phyloP scores from a whole-genome alignment of 2,329 filamentous ascomycete species.

The Penicillium sp. region DNA sequence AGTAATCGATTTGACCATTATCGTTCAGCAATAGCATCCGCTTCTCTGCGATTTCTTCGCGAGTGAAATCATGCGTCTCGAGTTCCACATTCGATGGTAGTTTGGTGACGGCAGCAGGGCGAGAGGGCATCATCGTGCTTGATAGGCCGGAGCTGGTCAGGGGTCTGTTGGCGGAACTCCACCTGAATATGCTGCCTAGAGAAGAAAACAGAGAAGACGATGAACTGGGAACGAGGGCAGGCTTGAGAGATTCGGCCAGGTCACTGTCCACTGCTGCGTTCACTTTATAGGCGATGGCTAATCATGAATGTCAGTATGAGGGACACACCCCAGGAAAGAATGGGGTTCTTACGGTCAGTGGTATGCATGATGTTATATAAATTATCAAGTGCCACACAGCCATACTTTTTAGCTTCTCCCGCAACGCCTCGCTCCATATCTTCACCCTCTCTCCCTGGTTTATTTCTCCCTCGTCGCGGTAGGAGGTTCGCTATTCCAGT shows the following conservation, averaged over 20 bases:
- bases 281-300: constrained; percentile 80
- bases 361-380: constrained; percentile 87
- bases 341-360: constrained; percentile 55
- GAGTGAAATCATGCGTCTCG: constrained; percentile 89
- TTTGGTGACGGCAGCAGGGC: constrained; percentile 55
- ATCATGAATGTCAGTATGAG: constrained; percentile 41
- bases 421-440: constrained; percentile 62
- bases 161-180: constrained; percentile 46
- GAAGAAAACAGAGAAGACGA: constrained; percentile 62
- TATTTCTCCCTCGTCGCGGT: constrained; percentile 70
- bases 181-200: constrained; percentile 59
- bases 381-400: constrained; percentile 90
- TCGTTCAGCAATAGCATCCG: constrained; percentile 87
- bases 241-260: constrained; percentile 73
- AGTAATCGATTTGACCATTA: constrained; percentile 93
- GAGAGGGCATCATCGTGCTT: not conserved
- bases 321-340: constrained; percentile 22
- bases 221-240: constrained; percentile 73
- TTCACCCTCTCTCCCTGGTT: constrained; percentile 66
- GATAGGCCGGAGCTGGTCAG: constrained; percentile 2
- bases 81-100: constrained; percentile 75
- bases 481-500: constrained; percentile 55
- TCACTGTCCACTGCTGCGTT: constrained; percentile 82
- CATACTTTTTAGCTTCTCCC: constrained; percentile 76
- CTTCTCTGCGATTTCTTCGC: constrained; percentile 87